Percentiles rank a stretch among this genome's conserved stretches.
Conservation (phyloP, 2,329 filamentous ascomycete species). For the Colletotrichum lindemuthianum region DNA sequence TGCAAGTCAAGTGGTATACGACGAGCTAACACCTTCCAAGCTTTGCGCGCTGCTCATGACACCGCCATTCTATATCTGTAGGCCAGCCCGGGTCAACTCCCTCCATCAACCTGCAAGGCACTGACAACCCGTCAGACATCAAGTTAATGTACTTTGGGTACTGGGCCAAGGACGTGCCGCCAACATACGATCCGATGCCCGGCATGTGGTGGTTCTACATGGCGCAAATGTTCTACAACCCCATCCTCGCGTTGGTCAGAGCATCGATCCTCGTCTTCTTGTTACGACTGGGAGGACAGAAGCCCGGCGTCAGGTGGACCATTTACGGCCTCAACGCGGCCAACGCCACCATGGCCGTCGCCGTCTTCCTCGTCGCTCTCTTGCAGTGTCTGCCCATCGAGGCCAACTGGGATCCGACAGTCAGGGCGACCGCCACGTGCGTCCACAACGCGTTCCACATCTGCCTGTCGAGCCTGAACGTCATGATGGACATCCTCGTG, state of each 20-base stretch:
- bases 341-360: constrained; percentile 44
- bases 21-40: constrained; percentile 20
- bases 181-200: constrained; percentile 33
- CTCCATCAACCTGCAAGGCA: constrained; percentile 3
- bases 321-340: constrained; percentile 44
- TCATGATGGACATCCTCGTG: constrained; percentile 48
- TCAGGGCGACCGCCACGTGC: constrained; percentile 34
- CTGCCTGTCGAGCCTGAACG: constrained; percentile 40
- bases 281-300: constrained; percentile 52
- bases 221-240: constrained; percentile 55
- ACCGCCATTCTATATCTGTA: constrained; percentile 42
- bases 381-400: constrained; percentile 49
- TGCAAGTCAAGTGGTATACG: neutral
- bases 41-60: constrained; percentile 37
- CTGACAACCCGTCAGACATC: constrained; percentile 28
- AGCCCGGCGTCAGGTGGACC: constrained; percentile 44
- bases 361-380: constrained; percentile 46
- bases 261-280: constrained; percentile 57
- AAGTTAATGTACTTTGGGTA: constrained; percentile 46
- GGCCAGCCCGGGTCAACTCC: constrained; percentile 20
- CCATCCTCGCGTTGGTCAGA: constrained; percentile 57
- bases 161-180: constrained; percentile 27
- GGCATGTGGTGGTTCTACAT: constrained; percentile 44
- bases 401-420: constrained; percentile 41
- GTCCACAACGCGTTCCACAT: constrained; percentile 27